Evolutionary conservation across 768 basidiomycete species (phyloP).

Genomic region (Suillus clintonianus): DNA sequence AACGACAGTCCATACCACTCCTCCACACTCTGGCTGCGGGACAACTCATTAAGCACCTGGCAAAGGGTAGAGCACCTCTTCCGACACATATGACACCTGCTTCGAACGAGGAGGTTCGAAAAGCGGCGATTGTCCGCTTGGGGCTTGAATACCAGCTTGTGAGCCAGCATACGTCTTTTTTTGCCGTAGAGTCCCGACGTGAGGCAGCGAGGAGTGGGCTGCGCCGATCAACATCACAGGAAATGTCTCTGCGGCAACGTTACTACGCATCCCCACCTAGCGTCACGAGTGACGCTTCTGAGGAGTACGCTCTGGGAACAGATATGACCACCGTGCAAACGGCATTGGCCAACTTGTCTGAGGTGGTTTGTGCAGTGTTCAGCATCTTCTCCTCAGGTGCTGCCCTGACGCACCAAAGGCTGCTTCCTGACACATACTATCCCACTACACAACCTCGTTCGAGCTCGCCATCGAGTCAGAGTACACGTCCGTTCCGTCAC

Average conservation of each 20-base stretch:
- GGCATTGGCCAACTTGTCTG: conserved; percentile 14
- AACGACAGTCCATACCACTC: conserved; percentile 26
- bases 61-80: conserved; percentile 33
- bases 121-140: conserved; percentile 49
- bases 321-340: conserved; percentile 13
- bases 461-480: conserved; percentile 5
- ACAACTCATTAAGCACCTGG: conserved; percentile 52
- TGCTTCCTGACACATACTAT: conserved; percentile 20
- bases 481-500: conserved; percentile 10
- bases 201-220: conserved; percentile 15
- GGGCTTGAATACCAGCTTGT: conserved; percentile 54
- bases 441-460: conserved; percentile 22
- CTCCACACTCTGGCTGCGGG: conserved; percentile 61
- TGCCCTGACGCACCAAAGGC: not conserved
- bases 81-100: conserved; percentile 24
- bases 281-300: not conserved
- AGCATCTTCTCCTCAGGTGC: conserved; percentile 1
- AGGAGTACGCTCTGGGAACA: not conserved
- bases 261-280: not conserved
- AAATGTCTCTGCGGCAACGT: conserved; percentile 12
- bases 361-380: conserved; percentile 16
- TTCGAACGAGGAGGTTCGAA: conserved; percentile 37
- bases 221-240: conserved; percentile 3
- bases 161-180: conserved; percentile 55
- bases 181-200: conserved; percentile 46